phyloP scores from a whole-genome alignment of 352 stramenopile genomes.

The Aphanomyces stellatus region DNA sequence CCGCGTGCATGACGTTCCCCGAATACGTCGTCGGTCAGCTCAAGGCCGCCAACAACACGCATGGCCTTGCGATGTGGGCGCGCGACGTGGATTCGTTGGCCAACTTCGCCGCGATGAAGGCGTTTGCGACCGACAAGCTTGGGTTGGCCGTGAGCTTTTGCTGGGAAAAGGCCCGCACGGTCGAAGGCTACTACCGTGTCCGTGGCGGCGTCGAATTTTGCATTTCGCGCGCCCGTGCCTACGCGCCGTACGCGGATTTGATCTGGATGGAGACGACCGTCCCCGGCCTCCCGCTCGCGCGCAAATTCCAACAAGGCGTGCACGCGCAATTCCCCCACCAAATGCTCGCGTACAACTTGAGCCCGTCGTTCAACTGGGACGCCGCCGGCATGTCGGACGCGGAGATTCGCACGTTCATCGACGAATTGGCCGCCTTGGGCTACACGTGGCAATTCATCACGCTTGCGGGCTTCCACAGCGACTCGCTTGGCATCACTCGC shows the following conservation, averaged over 20 bases:
- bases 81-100: constrained; percentile 71
- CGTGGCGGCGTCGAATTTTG: constrained; percentile 95
- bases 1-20: constrained; percentile 93
- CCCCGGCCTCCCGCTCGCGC: constrained; percentile 91
- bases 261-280: constrained; percentile 98
- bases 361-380: constrained; percentile 98
- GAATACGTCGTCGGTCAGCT: constrained; percentile 87
- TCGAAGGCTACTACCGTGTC: constrained; percentile 97
- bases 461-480: constrained; percentile 96
- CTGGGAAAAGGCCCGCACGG: constrained; percentile 93
- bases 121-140: constrained; percentile 58
- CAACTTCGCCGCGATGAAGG: constrained; percentile 66
- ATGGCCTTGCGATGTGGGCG: constrained; percentile 74
- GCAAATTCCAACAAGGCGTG: constrained; percentile 91
- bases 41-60: constrained; percentile 43
- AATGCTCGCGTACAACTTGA: constrained; percentile 98
- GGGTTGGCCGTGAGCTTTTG: constrained; percentile 85
- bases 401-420: constrained; percentile 92
- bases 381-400: constrained; percentile 92
- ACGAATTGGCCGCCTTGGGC: constrained; percentile 91
- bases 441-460: constrained; percentile 99
- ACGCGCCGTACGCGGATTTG: constrained; percentile 92
- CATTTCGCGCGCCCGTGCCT: constrained; percentile 92
- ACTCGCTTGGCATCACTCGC: constrained; percentile 93
- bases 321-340: constrained; percentile 89